Evolutionary conservation across 2,329 filamentous ascomycete genomes (phyloP), one percentile per base, ranked within the genome.

Genomic region (Penicillium thymicola): DNA sequence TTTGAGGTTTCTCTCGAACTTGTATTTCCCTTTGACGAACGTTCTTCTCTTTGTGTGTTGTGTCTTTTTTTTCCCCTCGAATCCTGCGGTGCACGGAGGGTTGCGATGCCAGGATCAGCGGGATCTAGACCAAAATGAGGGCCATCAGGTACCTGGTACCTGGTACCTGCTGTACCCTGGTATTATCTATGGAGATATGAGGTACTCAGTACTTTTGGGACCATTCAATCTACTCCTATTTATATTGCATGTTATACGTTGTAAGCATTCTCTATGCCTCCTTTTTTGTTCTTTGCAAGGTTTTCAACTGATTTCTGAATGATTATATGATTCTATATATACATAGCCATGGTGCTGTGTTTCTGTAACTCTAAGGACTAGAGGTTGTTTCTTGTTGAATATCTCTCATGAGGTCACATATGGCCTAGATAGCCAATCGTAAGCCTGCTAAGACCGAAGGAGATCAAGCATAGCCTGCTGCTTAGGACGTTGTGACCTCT

Each of bases 91-190:
- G 50, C 46, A 54, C 50, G 42, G 58, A 47, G 46, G 46, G 44
- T 32, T 42, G 28, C 21, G 38, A 46, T 53, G 47, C 58, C 58
- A 55, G 47, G 63, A 66, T 67, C 62, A 57, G 59, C 59, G 43
- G 49, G 58, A 60, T 67, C 63, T 66, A 67, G 63, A 66, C 63
- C 55, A 30, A 42, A 42, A 49, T 32, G 4, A 42, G 44, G 44
- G 36, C 47, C 18, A 14, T 4, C 14, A 28, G 41, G 54, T 56
- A 56, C 41, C 7, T 0, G 16, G 36, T 56, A 56, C 54, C 18
- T 41, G 3, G 5, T 32, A 32, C 5, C 6, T 28, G 5, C 2
- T 5, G 7, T 0, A 4, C 11, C 30, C 5, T 32, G 5, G 5
- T 6, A 4, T 16, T 37, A 27, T n/a, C 4, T 21, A 27, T 21